Evolutionary conservation across 768 basidiomycete species (phyloP).

Genomic region (Paxillus involutus): DNA sequence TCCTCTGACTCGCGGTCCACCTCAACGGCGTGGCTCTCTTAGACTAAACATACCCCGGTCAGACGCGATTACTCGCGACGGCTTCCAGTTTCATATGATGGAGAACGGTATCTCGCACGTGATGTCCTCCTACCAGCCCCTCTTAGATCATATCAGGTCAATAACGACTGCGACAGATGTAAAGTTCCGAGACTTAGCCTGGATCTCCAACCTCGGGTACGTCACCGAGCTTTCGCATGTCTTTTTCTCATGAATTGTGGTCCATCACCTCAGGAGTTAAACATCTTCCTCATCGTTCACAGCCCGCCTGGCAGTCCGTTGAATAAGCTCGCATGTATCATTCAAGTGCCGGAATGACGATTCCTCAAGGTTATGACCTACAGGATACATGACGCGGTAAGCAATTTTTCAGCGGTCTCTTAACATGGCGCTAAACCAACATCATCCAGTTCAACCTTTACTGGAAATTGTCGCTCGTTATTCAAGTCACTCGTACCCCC

Average conservation of each 20-base stretch:
- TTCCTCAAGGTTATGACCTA: constrained; percentile 11
- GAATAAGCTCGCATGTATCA: neutral
- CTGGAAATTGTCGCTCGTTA: constrained; percentile 32
- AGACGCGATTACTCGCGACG: neutral
- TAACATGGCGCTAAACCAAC: no score
- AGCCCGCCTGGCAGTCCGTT: constrained; percentile 12
- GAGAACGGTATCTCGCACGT: neutral
- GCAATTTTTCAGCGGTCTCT: no score
- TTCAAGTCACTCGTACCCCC: constrained; percentile 20
- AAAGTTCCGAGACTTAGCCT: neutral
- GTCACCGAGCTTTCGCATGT: neutral
- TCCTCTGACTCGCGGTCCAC: neutral
- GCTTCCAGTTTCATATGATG: neutral
- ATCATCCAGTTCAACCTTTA: no score
- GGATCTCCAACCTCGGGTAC: constrained; percentile 4
- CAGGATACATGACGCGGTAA: no score
- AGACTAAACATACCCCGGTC: neutral
- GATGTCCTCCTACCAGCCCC: neutral
- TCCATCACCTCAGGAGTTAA: neutral
- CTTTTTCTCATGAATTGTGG: no score
- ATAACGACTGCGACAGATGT: neutral
- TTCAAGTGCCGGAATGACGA: neutral
- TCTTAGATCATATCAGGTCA: neutral
- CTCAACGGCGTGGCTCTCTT: neutral
- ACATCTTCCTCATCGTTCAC: constrained; percentile 1